These are phyloP conservation scores for Isatis lusitanica DNA, from an alignment of 441 rosid species.

Conservation along the genomic window DNA sequence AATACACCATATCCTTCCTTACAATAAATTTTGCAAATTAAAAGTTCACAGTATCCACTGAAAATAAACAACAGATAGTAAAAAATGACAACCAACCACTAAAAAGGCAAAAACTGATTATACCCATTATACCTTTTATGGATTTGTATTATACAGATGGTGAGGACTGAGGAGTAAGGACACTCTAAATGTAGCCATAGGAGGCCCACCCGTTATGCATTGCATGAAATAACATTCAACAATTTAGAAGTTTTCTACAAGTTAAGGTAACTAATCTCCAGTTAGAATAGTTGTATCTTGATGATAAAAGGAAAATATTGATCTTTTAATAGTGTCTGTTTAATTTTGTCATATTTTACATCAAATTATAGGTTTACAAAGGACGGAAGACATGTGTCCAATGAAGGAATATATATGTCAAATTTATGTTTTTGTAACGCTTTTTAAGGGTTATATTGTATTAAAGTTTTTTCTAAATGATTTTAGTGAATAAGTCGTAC, in stretches of 20 bases:
- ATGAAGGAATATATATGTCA: not conserved
- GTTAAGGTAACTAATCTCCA: not conserved
- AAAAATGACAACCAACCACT: not conserved
- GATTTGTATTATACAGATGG: not conserved
- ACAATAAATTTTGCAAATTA: not conserved
- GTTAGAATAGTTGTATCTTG: not conserved
- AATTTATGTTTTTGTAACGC: not conserved
- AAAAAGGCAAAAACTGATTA: not conserved
- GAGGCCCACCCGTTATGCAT: no score
- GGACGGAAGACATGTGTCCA: not conserved
- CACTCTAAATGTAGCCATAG: not conserved
- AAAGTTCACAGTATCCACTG: not conserved
- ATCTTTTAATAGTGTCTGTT: not conserved
- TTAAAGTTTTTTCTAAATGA: not conserved
- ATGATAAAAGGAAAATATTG: no score
- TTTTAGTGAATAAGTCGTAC: not conserved
- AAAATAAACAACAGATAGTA: not conserved
- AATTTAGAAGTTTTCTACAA: not conserved
- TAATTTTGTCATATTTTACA: not conserved
- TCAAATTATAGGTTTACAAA: not conserved
- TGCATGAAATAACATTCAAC: no score
- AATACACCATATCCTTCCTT: not conserved
- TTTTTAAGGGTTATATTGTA: not conserved
- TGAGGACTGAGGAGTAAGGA: no score
- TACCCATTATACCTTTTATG: not conserved